Evolutionary conservation across 129 eudicot genomes (phyloP), one percentile per base, ranked within the genome.

Genomic region (Chrysanthemum seticuspe): DNA sequence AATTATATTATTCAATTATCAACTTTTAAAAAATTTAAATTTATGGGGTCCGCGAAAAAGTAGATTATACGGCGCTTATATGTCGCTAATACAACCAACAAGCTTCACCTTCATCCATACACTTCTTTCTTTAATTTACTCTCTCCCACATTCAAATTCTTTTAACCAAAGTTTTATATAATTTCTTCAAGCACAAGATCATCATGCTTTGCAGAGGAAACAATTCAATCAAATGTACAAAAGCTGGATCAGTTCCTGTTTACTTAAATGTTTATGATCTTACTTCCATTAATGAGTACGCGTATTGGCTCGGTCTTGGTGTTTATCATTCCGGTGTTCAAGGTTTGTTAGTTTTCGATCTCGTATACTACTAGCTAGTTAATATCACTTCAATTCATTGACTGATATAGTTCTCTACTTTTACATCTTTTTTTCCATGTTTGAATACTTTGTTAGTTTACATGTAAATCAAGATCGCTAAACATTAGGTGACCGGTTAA

Each of bases 251-350:
- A 15, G 75, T 83, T 5, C 85, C 91, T 1, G 97, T 92, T 55
- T 78, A 82, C 19, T 86, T 92, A 0, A 92, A 92, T 68, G 97
- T 92, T 0, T 92, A 92, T 27, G 97, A 92, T 80, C 88, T 92
- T 47, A 88, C 93, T 52, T 68, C 97, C 50, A 78, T 88, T n/a
- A 92, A 92, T 57, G 94, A 91, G 50, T 92, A 87, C 19, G 94
- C 96, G 55, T 92, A 92, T 31, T 92, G 98, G 98, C 66, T 92
- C 13, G 96, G 98, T 27, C 94, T 92, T 10, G 98, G 98, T 4
- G 96, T 80, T 48, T 89, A 92, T 69, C 98, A 92, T 67, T 92
- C 96, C 13, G 96, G 98, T 31, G 91, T 92, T 56, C 88, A 92
- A 89, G 98, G 96, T 92, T n/a, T 23, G 74, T 0, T 31, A 21